A percentile compares a stretch with the other conserved stretches of the same genome.
Conservation (phyloP, 164 flowering plant genomes). For the Platanus orientalis region DNA sequence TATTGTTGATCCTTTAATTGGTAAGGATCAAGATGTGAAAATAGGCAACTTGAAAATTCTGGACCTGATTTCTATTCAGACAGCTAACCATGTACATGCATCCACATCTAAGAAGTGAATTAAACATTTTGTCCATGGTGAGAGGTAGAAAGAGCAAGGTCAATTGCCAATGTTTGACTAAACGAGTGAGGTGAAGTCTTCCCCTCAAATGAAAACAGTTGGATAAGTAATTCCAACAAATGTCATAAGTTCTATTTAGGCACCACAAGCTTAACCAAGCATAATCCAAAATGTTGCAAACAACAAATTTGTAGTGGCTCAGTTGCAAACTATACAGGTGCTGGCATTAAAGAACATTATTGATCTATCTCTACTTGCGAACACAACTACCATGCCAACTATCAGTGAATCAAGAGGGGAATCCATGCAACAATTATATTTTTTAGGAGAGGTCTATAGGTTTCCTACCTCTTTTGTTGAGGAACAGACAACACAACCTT, state of each 20-base stretch:
- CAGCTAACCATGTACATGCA: constrained; percentile 59
- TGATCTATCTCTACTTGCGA: constrained; percentile 76
- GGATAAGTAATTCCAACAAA: constrained; percentile 47
- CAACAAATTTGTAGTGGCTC: constrained; percentile 68
- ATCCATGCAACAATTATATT: too few relatives aligned
- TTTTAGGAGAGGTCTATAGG: too few relatives aligned
- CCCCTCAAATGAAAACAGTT: constrained; percentile 26
- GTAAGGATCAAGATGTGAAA: constrained; percentile 65
- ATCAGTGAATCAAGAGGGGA: too few relatives aligned
- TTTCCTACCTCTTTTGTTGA: too few relatives aligned
- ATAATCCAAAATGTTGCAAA: constrained; percentile 47
- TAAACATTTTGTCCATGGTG: constrained; percentile 51
- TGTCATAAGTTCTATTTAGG: constrained; percentile 45
- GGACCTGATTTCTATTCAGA: constrained; percentile 62
- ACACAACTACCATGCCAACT: too few relatives aligned
- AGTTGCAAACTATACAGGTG: constrained; percentile 82
- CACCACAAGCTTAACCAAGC: constrained; percentile 47
- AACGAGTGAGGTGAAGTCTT: constrained; percentile 46
- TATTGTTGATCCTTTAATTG: constrained; percentile 43
- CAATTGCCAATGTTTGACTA: constrained; percentile 44
- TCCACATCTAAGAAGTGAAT: constrained; percentile 57
- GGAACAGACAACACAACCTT: too few relatives aligned
- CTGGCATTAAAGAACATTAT: constrained; percentile 85
- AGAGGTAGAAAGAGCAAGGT: constrained; percentile 61
- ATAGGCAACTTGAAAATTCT: constrained; percentile 64